A percentile compares a stretch with the other conserved stretches of the same genome.
These are phyloP conservation scores for Sporothrix pallida DNA, from an alignment of 2,329 filamentous ascomycete species.

Conservation along the genomic window DNA sequence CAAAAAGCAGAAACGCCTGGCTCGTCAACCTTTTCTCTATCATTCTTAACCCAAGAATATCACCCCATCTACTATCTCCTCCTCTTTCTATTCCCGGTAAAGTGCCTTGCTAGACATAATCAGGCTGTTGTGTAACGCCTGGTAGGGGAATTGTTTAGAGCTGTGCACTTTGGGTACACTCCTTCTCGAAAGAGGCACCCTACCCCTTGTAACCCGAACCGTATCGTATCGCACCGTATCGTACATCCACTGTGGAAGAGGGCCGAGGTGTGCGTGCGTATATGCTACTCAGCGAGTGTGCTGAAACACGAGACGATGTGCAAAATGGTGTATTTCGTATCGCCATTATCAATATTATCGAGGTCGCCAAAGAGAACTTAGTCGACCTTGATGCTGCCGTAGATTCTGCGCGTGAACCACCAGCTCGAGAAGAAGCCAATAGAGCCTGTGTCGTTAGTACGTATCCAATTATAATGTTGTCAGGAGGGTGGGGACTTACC, in stretches of 20 bases:
- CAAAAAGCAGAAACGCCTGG: background rate
- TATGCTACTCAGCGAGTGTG: background rate
- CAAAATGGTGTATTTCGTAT: background rate
- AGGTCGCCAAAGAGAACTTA: slow-evolving; percentile 49
- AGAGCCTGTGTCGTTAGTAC: slow-evolving; percentile 64
- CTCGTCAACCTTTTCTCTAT: background rate
- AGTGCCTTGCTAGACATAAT: no score
- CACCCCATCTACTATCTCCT: background rate
- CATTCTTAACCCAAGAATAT: background rate
- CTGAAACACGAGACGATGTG: background rate
- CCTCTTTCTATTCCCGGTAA: background rate
- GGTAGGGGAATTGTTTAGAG: no score
- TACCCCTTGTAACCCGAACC: no score
- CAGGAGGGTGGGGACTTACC: slow-evolving; percentile 63
- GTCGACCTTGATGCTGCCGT: slow-evolving; percentile 97
- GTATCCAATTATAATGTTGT: background rate
- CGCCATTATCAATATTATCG: background rate
- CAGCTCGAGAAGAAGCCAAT: slow-evolving; percentile 96
- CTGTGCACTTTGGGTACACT: background rate
- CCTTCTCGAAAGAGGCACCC: no score
- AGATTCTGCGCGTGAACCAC: slow-evolving; percentile 93
- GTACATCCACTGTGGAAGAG: background rate
- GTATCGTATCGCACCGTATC: background rate
- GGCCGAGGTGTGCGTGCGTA: background rate
- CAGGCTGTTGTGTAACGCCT: no score